These are phyloP conservation scores for Sordariomycetes sp. DNA, from an alignment of 2,329 filamentous ascomycete genomes.

Conservation along the genomic window DNA sequence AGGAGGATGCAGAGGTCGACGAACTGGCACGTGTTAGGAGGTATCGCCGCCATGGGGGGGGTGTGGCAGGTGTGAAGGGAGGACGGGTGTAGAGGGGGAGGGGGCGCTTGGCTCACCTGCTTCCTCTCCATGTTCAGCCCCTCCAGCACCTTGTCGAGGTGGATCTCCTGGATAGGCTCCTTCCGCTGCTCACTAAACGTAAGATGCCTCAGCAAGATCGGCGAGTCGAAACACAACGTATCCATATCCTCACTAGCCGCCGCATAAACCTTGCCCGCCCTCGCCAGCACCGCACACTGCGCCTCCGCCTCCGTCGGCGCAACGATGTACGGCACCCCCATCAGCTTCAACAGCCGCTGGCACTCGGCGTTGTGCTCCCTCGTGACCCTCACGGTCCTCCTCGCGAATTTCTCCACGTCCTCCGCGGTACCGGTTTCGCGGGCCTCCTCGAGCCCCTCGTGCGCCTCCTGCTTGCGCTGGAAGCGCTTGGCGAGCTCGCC, in stretches of 20 bases:
- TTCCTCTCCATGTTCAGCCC: constrained; percentile 78
- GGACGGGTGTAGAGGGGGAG: not conserved
- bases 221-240: constrained; percentile 87
- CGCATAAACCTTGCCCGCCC: constrained; percentile 89
- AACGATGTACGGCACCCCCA: constrained; percentile 92
- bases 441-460: constrained; percentile 81
- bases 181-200: constrained; percentile 97
- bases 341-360: constrained; percentile 77
- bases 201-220: constrained; percentile 80
- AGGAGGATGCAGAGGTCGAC: constrained; percentile 96
- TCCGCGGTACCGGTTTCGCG: constrained; percentile 94
- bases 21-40: constrained; percentile 47
- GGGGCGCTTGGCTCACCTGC: constrained; percentile 53
- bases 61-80: no score
- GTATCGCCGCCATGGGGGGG: no score
- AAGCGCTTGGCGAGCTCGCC: constrained; percentile 94
- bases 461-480: constrained; percentile 86
- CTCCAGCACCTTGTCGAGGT: constrained; percentile 73
- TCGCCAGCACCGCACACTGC: constrained; percentile 81
- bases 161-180: constrained; percentile 93
- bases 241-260: constrained; percentile 99
- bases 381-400: constrained; percentile 88
- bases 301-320: constrained; percentile 96
- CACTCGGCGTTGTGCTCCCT: constrained; percentile 94
- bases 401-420: constrained; percentile 96